Conservation (phyloP, 176 grass and related monocot species). For the Eleusine indica region DNA sequence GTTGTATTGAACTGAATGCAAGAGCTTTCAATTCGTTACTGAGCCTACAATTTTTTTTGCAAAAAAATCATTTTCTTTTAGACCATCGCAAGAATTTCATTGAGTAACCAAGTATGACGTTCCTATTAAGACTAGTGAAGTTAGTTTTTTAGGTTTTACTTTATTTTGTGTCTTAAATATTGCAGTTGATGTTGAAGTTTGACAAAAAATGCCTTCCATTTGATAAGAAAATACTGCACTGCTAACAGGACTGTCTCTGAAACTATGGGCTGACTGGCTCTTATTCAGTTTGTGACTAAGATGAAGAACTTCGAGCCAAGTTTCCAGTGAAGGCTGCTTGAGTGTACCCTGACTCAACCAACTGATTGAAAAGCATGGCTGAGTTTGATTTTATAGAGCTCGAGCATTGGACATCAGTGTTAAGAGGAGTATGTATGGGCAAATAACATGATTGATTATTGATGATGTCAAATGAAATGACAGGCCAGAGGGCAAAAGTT, state of each 20-base stretch:
- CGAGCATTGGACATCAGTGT: background rate
- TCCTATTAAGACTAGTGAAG: background rate
- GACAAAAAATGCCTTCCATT: background rate
- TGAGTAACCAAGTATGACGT: background rate
- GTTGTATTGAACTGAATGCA: background rate
- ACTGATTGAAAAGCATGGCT: background rate
- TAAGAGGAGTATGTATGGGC: background rate
- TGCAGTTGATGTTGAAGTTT: background rate
- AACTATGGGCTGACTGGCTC: background rate
- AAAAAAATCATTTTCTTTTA: background rate
- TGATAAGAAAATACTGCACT: background rate
- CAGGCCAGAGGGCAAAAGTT: background rate
- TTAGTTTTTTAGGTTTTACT: background rate
- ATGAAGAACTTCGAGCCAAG: background rate
- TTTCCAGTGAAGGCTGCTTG: background rate
- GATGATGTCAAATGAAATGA: slow-evolving; percentile 19
- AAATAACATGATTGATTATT: background rate
- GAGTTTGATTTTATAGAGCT: slow-evolving; percentile 4
- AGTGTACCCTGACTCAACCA: background rate
- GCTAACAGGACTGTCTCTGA: slow-evolving; percentile 2
- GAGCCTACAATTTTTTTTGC: background rate
- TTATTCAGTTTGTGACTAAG: background rate
- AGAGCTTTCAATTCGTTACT: background rate
- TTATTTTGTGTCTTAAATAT: background rate
- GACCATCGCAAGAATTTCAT: background rate